Evolutionary conservation across 2,329 filamentous ascomycete genomes (phyloP).

Genomic region (Cercospora zeae-maydis): DNA sequence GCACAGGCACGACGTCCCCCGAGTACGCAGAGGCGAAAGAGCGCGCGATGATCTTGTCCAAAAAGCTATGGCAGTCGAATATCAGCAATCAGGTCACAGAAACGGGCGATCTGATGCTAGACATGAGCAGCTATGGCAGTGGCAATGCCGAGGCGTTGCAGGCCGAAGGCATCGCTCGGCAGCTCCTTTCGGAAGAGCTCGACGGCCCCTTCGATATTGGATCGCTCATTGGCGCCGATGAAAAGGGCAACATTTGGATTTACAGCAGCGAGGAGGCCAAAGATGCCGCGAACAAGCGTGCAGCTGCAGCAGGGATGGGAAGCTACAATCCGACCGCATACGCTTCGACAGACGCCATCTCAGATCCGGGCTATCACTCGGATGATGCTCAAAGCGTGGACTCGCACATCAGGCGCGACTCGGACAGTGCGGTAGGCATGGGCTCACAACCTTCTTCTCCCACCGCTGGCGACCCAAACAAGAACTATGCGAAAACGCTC

Average conservation of each 20-base stretch:
- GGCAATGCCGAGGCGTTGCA: conserved; percentile 88
- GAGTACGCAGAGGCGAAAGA: conserved; percentile 72
- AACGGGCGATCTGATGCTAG: conserved; percentile 89
- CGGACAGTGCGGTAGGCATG: conserved; percentile 65
- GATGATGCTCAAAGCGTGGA: conserved; percentile 66
- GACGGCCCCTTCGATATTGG: conserved; percentile 96
- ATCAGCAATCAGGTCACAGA: conserved; percentile 93
- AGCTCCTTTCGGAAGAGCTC: conserved; percentile 86
- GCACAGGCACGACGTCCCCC: conserved; percentile 64
- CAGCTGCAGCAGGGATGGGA: conserved; percentile 42
- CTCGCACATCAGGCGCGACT: conserved; percentile 63
- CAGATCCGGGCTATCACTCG: conserved; percentile 92
- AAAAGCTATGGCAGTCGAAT: conserved; percentile 82
- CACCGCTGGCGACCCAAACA: conserved; percentile 63
- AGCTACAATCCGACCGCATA: conserved; percentile 52
- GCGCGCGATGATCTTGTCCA: conserved; percentile 78
- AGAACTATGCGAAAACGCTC: conserved; percentile 94
- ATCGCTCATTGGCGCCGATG: conserved; percentile 88
- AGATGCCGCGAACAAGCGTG: conserved; percentile 71
- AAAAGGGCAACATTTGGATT: conserved; percentile 97
- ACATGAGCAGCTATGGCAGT: conserved; percentile 96
- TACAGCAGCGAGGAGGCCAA: conserved; percentile 98
- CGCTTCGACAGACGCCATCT: conserved; percentile 72
- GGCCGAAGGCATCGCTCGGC: conserved; percentile 88
- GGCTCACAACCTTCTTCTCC: conserved; percentile 56